Base-by-base conservation (phyloP, 257 asterid species). In the Jacaranda copaia region DNA sequence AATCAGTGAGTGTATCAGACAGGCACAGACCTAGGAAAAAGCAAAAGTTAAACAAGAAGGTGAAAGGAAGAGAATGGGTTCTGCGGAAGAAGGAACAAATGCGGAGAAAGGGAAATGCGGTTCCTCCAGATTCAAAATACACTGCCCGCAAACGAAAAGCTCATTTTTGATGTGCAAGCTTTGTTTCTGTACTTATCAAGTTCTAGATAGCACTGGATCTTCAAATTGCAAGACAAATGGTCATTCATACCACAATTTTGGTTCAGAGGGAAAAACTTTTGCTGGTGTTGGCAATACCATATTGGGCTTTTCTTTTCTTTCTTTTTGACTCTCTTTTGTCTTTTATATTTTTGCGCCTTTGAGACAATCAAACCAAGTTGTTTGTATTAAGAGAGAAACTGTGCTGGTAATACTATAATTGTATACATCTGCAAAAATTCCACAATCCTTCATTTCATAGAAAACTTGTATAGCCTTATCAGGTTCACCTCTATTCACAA, bases 121-220 rank as follows among this genome's bases (percentile, higher is more conserved):
- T 93, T 76, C 99, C 98, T 53, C 85, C 55, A 20, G 97, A 95
- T 76, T 79, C 98, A 5, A 90, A 85, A 63, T 95, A 86, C 87
- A 91, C 98, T 4, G 98, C 88, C n/a, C 96, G 99, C 51, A 95
- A 95, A 80, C 72, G 98, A 70, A 93, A 95, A 87, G 83, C 90
- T 70, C 96, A 94, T 2, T 90, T 90, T 77, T 90, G 84, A 87
- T 79, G 5, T 48, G 55, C 55, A 9, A 9, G 55, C 67, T 6
- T 4, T 16, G 68, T 58, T 7, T 55, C 20, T 7, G 3, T 6
- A 57, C 45, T 6, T 46, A 73, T 73, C 51, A 20, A 45, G 46
- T 63, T 56, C n/a, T 72, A n/a, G 15, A 40, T 46, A 60, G 40
- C 66, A 5, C 35, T 40, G 55, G 38, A 0, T 20, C 8, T 42